Conservation (phyloP, 2,329 filamentous ascomycete species). For the Aspergillus quadrilineatus region DNA sequence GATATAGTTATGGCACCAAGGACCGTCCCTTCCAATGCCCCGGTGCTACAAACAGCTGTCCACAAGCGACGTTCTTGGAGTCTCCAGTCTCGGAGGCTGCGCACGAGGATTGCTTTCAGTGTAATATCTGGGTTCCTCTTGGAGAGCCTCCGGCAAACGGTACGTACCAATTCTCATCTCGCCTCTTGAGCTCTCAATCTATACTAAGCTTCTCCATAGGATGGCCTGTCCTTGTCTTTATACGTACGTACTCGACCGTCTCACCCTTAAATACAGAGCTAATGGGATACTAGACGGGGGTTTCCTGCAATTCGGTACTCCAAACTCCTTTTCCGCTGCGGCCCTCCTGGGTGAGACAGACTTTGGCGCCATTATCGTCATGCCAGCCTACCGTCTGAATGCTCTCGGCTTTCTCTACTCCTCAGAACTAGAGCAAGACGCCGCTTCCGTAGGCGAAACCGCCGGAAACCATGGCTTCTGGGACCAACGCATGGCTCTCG, state of each 20-base stretch:
- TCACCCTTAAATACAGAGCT: background rate
- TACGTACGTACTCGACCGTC: constrained; percentile 44
- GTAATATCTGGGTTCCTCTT: constrained; percentile 56
- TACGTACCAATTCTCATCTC: constrained; percentile 11
- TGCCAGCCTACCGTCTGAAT: constrained; percentile 58
- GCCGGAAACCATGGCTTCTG: constrained; percentile 56
- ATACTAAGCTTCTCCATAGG: constrained; percentile 31
- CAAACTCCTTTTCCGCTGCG: constrained; percentile 49
- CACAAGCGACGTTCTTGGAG: constrained; percentile 46
- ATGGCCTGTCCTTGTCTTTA: constrained; percentile 60
- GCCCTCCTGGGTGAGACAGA: constrained; percentile 51
- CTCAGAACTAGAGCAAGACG: constrained; percentile 47
- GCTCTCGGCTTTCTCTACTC: constrained; percentile 57
- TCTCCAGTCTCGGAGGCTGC: constrained; percentile 35
- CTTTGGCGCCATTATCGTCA: constrained; percentile 53
- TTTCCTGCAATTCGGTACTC: constrained; percentile 57
- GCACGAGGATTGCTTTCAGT: constrained; percentile 57
- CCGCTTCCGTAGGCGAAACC: constrained; percentile 35
- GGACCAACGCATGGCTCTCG: constrained; percentile 57
- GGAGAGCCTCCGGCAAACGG: constrained; percentile 43
- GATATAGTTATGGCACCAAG: constrained; percentile 53
- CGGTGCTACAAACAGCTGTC: constrained; percentile 45
- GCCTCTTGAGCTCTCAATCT: background rate
- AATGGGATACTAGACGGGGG: constrained; percentile 45
- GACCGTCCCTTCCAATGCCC: constrained; percentile 49